Percentiles rank a stretch among this genome's conserved stretches.
These are phyloP conservation scores for Solanum hybrid DNA, from an alignment of 305 asterid species.

Conservation along the genomic window DNA sequence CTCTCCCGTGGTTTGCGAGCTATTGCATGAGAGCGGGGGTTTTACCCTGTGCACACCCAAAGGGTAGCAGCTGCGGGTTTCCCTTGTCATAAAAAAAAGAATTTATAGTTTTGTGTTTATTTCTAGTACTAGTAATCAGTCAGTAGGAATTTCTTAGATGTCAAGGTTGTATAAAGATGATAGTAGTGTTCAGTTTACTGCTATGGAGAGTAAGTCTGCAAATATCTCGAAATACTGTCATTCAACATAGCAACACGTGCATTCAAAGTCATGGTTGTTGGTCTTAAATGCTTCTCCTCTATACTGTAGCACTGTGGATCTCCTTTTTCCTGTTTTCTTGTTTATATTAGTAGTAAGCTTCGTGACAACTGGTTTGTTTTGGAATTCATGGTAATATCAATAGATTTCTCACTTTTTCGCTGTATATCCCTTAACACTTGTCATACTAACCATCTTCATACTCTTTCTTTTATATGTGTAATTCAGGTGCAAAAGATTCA, in stretches of 20 bases:
- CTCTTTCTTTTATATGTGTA: background rate
- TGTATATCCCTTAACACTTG: background rate
- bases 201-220: background rate
- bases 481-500: conserved; percentile 92
- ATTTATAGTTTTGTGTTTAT: background rate
- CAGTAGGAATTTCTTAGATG: background rate
- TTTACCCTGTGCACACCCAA: background rate
- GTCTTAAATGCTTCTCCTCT: background rate
- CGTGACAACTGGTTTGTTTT: background rate
- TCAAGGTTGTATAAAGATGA: background rate
- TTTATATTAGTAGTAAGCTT: background rate
- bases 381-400: background rate
- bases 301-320: background rate
- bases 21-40: background rate
- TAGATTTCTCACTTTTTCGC: background rate
- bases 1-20: background rate
- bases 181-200: background rate
- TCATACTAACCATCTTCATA: background rate
- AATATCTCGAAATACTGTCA: background rate
- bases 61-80: background rate
- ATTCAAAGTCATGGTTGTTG: background rate
- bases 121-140: background rate
- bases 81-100: background rate
- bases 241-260: background rate
- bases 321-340: background rate